These are phyloP conservation scores for Phalaenopsis aphrodite DNA, from an alignment of 106 monocot species.

Conservation along the genomic window DNA sequence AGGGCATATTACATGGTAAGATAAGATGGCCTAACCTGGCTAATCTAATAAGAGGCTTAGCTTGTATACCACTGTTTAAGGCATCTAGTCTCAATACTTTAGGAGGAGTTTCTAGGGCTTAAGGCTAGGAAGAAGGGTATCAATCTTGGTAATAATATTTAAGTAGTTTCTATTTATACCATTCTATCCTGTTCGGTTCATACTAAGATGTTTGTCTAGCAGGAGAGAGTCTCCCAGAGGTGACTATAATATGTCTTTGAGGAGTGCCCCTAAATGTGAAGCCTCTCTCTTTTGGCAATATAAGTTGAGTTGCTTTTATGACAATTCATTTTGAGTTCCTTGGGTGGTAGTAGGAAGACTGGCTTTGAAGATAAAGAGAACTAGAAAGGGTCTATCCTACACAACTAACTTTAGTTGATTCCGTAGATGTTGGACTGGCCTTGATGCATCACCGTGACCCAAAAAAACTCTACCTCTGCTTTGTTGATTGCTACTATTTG, in stretches of 20 bases:
- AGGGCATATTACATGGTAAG: neutral
- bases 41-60: neutral
- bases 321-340: conserved; percentile 1
- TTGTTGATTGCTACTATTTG: too few relatives aligned
- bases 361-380: neutral
- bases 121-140: neutral
- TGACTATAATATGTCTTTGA: neutral
- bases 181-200: neutral
- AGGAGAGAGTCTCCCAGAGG: neutral
- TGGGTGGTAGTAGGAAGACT: neutral
- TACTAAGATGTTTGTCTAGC: conserved; percentile 1
- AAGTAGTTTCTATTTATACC: conserved; percentile 2
- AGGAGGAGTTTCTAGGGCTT: conserved; percentile 3
- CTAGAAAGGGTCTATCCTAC: neutral
- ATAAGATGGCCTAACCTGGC: neutral
- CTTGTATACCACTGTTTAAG: neutral
- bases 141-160: conserved; percentile 2
- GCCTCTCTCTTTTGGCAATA: neutral
- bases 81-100: neutral
- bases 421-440: too few relatives aligned
- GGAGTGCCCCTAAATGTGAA: neutral
- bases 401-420: too few relatives aligned
- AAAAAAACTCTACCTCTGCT: too few relatives aligned
- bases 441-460: too few relatives aligned
- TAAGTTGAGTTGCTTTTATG: neutral